Conservation (phyloP, 2,329 filamentous ascomycete genomes). For the Cryoendolithus antarcticus region DNA sequence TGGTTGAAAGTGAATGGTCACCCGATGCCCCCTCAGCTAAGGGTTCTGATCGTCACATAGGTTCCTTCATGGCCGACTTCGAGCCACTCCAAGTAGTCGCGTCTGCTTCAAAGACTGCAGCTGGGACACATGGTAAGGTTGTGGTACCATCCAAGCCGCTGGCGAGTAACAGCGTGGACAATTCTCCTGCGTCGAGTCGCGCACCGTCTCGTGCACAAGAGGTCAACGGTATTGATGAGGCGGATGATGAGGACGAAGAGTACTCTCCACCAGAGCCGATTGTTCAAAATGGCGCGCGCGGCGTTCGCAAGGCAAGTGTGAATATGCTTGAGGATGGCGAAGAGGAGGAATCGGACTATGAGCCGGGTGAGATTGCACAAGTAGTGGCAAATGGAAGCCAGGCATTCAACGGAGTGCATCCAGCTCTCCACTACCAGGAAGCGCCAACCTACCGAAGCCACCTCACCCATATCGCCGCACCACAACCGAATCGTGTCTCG, state of each 20-base stretch:
- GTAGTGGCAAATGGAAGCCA: constrained; percentile 4
- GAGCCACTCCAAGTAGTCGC: constrained; percentile 9
- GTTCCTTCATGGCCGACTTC: constrained; percentile 18
- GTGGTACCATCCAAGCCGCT: too few relatives aligned
- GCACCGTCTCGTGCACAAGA: not conserved
- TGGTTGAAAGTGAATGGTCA: constrained; percentile 60
- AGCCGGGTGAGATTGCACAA: constrained; percentile 23
- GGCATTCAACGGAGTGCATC: constrained; percentile 14
- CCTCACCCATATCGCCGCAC: constrained; percentile 49
- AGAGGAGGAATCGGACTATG: constrained; percentile 25
- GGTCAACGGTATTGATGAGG: constrained; percentile 13
- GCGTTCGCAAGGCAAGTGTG: constrained; percentile 3
- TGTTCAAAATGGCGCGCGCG: constrained; percentile 1
- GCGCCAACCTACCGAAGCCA: constrained; percentile 60
- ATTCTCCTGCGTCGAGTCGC: too few relatives aligned
- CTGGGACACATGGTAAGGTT: too few relatives aligned
- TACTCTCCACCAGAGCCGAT: constrained; percentile 21
- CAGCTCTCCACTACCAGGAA: constrained; percentile 24
- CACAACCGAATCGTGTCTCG: constrained; percentile 60
- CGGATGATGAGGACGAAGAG: constrained; percentile 20
- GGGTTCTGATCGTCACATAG: constrained; percentile 34
- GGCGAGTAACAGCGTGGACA: too few relatives aligned
- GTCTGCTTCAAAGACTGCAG: constrained; percentile 2
- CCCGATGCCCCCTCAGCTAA: constrained; percentile 33
- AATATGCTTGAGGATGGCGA: constrained; percentile 11